Evolutionary conservation across 768 basidiomycete species (phyloP).

Genomic region (Xanthoconium purpureum): DNA sequence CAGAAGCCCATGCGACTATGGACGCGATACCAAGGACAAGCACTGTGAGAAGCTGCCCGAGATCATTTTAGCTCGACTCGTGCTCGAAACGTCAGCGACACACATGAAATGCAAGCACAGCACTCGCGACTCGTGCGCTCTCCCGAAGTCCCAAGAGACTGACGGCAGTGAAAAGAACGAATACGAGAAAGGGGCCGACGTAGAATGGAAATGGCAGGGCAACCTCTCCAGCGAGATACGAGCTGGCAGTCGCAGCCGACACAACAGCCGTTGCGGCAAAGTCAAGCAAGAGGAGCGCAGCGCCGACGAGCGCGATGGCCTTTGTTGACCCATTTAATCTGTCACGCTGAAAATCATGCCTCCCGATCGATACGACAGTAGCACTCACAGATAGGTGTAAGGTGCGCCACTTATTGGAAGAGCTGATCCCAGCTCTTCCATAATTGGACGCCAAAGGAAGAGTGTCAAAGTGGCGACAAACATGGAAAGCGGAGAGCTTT

Average conservation of each 20-base stretch:
- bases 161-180: slow-evolving; percentile 51
- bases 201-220: slow-evolving; percentile 53
- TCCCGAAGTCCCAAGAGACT: slow-evolving; percentile 60
- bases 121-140: slow-evolving; percentile 57
- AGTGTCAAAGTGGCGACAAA: slow-evolving; percentile 58
- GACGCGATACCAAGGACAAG: slow-evolving; percentile 48
- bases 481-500: slow-evolving; percentile 67
- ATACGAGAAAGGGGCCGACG: slow-evolving; percentile 50
- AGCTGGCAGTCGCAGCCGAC: slow-evolving; percentile 68
- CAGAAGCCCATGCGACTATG: slow-evolving; percentile 47
- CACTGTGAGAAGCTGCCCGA: slow-evolving; percentile 53
- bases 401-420: slow-evolving; percentile 69
- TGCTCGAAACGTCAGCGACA: slow-evolving; percentile 12
- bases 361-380: not conserved
- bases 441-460: slow-evolving; percentile 71
- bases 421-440: slow-evolving; percentile 70
- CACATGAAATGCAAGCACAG: slow-evolving; percentile 60
- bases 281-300: slow-evolving; percentile 67
- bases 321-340: slow-evolving; percentile 66
- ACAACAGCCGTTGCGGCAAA: slow-evolving; percentile 67
- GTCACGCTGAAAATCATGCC: not conserved
- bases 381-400: slow-evolving; percentile 61
- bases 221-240: slow-evolving; percentile 66
- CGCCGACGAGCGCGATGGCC: slow-evolving; percentile 58
- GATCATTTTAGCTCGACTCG: not conserved